Evolutionary conservation across 148 eudicot species (phyloP).

Genomic region (Rhododendron williamsianum): DNA sequence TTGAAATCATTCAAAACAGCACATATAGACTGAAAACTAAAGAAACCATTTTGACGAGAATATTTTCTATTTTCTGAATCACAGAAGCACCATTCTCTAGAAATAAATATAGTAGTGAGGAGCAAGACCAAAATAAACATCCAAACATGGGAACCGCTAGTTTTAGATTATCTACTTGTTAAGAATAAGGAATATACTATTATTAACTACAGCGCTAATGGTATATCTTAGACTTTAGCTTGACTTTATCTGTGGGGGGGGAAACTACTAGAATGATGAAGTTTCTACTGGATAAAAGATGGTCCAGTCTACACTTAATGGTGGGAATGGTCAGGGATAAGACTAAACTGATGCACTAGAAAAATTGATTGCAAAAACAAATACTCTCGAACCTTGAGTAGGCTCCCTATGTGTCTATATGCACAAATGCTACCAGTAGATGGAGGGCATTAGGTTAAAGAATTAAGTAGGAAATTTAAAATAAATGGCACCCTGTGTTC

Average conservation of each 20-base stretch:
- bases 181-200: neutral
- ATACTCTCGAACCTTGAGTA: neutral
- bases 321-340: neutral
- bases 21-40: neutral
- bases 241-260: neutral
- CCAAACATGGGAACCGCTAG: neutral
- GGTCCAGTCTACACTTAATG: neutral
- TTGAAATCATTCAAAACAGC: neutral
- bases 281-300: neutral
- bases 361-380: neutral
- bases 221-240: neutral
- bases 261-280: neutral
- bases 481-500: neutral
- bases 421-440: neutral
- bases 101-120: neutral
- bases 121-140: neutral
- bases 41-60: neutral
- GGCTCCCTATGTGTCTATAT: neutral
- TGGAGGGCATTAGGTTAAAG: neutral
- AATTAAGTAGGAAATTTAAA: neutral
- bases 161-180: neutral
- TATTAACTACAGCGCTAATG: neutral
- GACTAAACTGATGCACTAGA: neutral
- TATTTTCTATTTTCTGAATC: neutral
- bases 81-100: neutral